phyloP scores from a whole-genome alignment of 139 green algal species.

The Ettlia oleoabundans region DNA sequence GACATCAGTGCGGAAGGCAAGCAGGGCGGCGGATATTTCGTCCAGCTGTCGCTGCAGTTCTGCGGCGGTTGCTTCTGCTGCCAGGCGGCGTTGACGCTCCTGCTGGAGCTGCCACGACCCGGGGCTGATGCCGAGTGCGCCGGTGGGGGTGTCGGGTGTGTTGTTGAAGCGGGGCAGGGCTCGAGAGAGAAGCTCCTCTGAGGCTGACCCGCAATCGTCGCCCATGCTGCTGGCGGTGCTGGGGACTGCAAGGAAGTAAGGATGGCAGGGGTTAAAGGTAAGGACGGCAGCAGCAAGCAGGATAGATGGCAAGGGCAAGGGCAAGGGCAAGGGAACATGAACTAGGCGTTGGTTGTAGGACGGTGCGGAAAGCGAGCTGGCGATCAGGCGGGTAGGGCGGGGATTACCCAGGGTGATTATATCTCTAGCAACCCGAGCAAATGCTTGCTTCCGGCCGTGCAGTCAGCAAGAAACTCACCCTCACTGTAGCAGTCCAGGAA shows the following conservation, averaged over 20 bases:
- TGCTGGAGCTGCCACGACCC: background rate
- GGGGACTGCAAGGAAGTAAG: background rate
- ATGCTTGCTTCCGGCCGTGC: background rate
- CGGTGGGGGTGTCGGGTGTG: too few species aligned
- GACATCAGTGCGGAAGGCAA: background rate
- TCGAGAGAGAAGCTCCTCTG: background rate
- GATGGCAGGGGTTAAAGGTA: background rate
- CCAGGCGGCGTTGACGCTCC: slow-evolving; percentile 10
- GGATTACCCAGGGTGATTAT: too few species aligned
- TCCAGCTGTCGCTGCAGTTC: slow-evolving; percentile 7
- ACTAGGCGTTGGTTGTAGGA: too few species aligned
- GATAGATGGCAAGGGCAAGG: too few species aligned
- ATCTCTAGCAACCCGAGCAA: background rate
- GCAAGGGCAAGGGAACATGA: too few species aligned
- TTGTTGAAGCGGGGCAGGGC: background rate
- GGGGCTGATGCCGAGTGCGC: background rate
- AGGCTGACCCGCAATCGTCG: background rate
- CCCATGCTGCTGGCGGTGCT: slow-evolving; percentile 20
- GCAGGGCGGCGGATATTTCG: background rate
- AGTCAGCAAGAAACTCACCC: slow-evolving; percentile 2
- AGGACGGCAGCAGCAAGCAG: background rate
- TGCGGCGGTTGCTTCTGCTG: background rate
- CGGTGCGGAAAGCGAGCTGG: too few species aligned
- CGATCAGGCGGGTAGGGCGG: too few species aligned
- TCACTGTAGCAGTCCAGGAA: slow-evolving; percentile 16